Evolutionary conservation across 2,329 filamentous ascomycete genomes (phyloP).

Genomic region (Ramularia endophylla): DNA sequence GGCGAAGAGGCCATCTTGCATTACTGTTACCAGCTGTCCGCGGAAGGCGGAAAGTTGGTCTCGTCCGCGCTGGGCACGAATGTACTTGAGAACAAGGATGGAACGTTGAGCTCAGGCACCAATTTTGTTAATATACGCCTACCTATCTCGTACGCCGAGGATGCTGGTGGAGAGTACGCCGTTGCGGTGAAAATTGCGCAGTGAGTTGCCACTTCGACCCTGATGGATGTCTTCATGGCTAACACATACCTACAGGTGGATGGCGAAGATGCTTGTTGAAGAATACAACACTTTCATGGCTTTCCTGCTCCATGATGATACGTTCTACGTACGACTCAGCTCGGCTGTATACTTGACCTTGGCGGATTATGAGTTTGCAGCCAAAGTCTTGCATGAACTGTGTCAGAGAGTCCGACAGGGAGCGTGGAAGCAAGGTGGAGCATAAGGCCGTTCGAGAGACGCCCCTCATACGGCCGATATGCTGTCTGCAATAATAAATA

Average conservation of each 20-base stretch:
- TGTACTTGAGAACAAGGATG: conserved; percentile 60
- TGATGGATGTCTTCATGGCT: conserved; percentile 1
- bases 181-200: conserved; percentile 33
- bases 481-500: no score
- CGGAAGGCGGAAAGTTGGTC: conserved; percentile 54
- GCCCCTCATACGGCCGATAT: no score
- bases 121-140: conserved; percentile 67
- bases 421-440: conserved; percentile 34
- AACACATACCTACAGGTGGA: conserved; percentile 26
- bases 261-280: conserved; percentile 37
- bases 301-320: conserved; percentile 54
- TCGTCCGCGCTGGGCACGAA: conserved; percentile 63
- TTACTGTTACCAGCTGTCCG: conserved; percentile 60
- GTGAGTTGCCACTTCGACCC: conserved; percentile 3
- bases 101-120: conserved; percentile 59
- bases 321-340: conserved; percentile 67
- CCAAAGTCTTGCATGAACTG: conserved; percentile 51
- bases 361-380: conserved; percentile 70
- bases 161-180: conserved; percentile 28
- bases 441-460: no score
- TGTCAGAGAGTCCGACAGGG: conserved; percentile 47
- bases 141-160: conserved; percentile 50
- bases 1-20: conserved; percentile 64
- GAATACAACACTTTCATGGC: conserved; percentile 69
- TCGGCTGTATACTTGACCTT: conserved; percentile 80